Conservation (phyloP, 164 flowering plant genomes). For the Tetracentron sinense region DNA sequence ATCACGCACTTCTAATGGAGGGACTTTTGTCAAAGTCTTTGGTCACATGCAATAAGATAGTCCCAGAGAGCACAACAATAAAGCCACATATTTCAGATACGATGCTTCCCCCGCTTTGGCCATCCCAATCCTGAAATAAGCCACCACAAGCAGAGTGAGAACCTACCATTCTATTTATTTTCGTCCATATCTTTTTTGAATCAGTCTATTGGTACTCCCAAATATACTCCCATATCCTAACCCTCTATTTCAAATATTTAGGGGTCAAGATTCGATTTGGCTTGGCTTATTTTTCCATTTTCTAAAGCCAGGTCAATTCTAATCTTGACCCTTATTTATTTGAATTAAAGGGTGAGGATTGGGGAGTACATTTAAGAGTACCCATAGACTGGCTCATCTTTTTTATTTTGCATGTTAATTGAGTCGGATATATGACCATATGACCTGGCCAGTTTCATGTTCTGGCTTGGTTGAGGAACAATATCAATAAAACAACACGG, state of each 20-base stretch:
- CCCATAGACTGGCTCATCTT: no score
- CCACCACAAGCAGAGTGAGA: not conserved
- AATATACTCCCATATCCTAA: no score
- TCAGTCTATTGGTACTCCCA: no score
- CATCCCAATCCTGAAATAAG: conserved; percentile 73
- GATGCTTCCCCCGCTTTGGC: conserved; percentile 55
- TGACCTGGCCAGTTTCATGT: not conserved
- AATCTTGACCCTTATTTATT: no score
- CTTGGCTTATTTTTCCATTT: no score
- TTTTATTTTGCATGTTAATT: not conserved
- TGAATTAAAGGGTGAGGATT: no score
- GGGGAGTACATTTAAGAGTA: no score
- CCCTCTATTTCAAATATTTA: no score
- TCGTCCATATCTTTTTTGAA: not conserved
- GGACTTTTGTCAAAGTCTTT: conserved; percentile 68
- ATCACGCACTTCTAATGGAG: conserved; percentile 50
- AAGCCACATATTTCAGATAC: conserved; percentile 81
- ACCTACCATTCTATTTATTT: not conserved
- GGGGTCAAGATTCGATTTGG: no score
- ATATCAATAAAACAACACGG: not conserved
- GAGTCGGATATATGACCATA: not conserved
- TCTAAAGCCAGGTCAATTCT: no score
- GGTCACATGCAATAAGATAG: conserved; percentile 59
- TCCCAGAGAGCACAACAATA: conserved; percentile 70
- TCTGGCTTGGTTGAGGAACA: not conserved